Percentiles rank a stretch among this genome's conserved stretches.
These are phyloP conservation scores for Curvularia lunata DNA, from an alignment of 2,329 filamentous ascomycete genomes.

Conservation along the genomic window DNA sequence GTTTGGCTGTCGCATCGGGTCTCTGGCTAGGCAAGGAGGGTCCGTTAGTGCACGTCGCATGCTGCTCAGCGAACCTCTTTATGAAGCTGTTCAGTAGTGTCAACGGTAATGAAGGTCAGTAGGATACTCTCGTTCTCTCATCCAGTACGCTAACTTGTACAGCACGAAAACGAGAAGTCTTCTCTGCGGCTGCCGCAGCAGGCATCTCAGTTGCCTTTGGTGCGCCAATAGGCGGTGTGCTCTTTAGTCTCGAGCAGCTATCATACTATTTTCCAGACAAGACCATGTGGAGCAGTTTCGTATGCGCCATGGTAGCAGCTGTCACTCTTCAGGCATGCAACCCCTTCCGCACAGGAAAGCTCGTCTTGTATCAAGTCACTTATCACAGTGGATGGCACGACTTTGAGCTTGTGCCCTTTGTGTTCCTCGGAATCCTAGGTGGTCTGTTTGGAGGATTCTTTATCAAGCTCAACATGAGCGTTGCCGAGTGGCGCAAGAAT, in stretches of 20 bases:
- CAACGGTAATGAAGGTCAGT: conserved; percentile 81
- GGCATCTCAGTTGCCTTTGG: conserved; percentile 95
- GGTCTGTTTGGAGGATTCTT: conserved; percentile 95
- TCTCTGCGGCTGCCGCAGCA: conserved; percentile 89
- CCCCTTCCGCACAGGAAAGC: conserved; percentile 92
- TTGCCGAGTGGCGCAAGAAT: conserved; percentile 80
- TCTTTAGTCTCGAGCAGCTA: conserved; percentile 95
- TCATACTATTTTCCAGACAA: conserved; percentile 99
- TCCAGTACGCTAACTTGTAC: conserved; percentile 27
- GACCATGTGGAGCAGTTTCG: conserved; percentile 99
- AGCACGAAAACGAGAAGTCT: conserved; percentile 91
- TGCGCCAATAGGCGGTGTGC: conserved; percentile 88
- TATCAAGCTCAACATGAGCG: conserved; percentile 89
- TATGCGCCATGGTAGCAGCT: conserved; percentile 98
- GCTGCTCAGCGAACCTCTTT: conserved; percentile 92
- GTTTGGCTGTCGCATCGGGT: conserved; percentile 88
- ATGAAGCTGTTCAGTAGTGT: conserved; percentile 86
- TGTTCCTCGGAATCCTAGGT: conserved; percentile 82
- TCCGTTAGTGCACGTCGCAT: conserved; percentile 92
- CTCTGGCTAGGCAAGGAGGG: conserved; percentile 98
- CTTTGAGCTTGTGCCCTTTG: conserved; percentile 90
- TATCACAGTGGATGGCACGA: conserved; percentile 92
- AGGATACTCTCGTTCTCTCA: no score
- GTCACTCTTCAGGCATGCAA: conserved; percentile 92
- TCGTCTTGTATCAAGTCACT: conserved; percentile 94